phyloP scores from a whole-genome alignment of 1,284 basidiomycete species.

The Melampsora americana region DNA sequence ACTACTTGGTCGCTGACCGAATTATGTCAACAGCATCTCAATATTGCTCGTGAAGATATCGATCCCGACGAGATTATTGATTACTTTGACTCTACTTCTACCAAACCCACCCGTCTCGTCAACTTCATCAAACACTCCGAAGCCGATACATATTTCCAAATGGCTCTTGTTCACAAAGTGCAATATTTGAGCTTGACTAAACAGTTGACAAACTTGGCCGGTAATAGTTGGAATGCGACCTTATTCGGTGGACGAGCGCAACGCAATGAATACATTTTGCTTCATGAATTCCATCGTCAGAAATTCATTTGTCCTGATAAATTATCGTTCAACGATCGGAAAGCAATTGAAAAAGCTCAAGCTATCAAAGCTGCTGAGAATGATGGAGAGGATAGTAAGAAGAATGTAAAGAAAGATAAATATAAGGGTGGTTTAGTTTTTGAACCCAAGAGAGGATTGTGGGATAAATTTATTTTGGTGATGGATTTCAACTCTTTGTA shows the following conservation, averaged over 20 bases:
- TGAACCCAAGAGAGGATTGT: conserved; percentile 90
- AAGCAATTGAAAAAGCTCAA: conserved; percentile 62
- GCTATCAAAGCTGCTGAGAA: conserved; percentile 64
- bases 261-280: conserved; percentile 96
- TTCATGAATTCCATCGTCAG: conserved; percentile 94
- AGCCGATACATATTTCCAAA: conserved; percentile 89
- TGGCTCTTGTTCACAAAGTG: conserved; percentile 87
- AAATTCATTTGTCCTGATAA: conserved; percentile 98
- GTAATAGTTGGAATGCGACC: conserved; percentile 96
- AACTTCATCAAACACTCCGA: conserved; percentile 89
- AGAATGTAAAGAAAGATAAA: conserved; percentile 80
- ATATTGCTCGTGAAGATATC: conserved; percentile 80
- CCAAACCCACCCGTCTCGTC: conserved; percentile 72
- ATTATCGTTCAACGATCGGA: conserved; percentile 61
- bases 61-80: conserved; percentile 90
- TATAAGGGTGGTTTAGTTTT: conserved; percentile 98
- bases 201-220: conserved; percentile 94
- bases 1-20: conserved; percentile 98
- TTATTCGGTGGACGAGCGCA: conserved; percentile 90
- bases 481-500: conserved; percentile 99
- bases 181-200: conserved; percentile 84
- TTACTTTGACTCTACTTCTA: conserved; percentile 81
- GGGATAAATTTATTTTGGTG: conserved; percentile 95
- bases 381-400: conserved; percentile 57
- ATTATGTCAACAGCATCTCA: conserved; percentile 88